These are phyloP conservation scores for Sesbania bispinosa DNA, from an alignment of 306 rosid genomes.

Conservation along the genomic window DNA sequence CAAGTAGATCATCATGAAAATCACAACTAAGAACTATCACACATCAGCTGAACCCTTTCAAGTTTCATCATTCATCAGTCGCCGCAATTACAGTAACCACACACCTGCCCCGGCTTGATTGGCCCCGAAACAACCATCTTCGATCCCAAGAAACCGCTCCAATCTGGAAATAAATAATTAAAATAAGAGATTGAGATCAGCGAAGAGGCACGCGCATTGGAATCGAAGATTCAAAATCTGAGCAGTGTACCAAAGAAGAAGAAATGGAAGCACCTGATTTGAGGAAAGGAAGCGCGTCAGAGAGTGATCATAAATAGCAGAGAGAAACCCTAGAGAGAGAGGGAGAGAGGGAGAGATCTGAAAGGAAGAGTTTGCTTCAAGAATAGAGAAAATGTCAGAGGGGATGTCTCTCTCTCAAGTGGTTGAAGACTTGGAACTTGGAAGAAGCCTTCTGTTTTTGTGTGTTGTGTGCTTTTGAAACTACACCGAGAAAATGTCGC, in stretches of 20 bases:
- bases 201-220: neutral
- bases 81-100: neutral
- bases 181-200: neutral
- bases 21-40: neutral
- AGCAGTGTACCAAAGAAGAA: constrained; percentile 25
- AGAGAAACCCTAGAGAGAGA: constrained; percentile 40
- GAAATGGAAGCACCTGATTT: constrained; percentile 30
- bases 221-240: constrained; percentile 22
- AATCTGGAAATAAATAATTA: constrained; percentile 51
- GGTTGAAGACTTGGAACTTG: constrained; percentile 17
- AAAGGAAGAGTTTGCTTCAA: constrained; percentile 65
- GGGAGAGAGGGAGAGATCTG: constrained; percentile 32
- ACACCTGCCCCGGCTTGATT: constrained; percentile 82
- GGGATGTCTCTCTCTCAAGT: constrained; percentile 62
- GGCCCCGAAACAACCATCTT: constrained; percentile 69
- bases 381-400: constrained; percentile 76
- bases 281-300: constrained; percentile 21
- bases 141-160: constrained; percentile 37
- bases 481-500: no score
- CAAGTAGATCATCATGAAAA: constrained; percentile 32
- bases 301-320: constrained; percentile 43
- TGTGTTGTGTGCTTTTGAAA: neutral
- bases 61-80: neutral
- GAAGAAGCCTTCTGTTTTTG: neutral
- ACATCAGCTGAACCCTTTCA: neutral